Evolutionary conservation across 257 asterid species (phyloP).

Genomic region (Dorcoceras hygrometricum): DNA sequence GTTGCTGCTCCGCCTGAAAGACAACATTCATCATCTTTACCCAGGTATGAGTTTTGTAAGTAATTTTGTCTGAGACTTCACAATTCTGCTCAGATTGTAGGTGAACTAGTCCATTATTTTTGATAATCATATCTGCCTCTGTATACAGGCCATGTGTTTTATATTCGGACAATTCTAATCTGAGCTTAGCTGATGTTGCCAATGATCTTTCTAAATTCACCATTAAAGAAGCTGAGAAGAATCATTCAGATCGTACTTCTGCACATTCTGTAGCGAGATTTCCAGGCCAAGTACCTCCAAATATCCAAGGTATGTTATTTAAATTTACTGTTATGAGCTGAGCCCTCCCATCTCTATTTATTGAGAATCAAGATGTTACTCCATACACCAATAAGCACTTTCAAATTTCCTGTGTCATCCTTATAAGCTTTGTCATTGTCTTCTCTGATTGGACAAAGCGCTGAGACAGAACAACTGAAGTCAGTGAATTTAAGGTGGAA

Average conservation of each 20-base stretch:
- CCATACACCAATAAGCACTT: not conserved
- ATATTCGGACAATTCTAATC: slow-evolving; percentile 60
- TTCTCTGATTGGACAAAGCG: not conserved
- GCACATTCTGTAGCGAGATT: slow-evolving; percentile 56
- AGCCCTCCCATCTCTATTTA: not conserved
- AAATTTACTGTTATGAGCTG: slow-evolving; percentile 1
- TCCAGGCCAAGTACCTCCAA: slow-evolving; percentile 83
- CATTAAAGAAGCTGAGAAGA: slow-evolving; percentile 67
- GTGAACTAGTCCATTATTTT: not conserved
- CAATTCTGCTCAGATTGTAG: not conserved
- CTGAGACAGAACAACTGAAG: not conserved
- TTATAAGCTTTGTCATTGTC: not conserved
- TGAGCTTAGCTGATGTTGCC: slow-evolving; percentile 44
- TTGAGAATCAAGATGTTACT: not conserved
- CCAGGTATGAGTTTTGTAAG: slow-evolving; percentile 46
- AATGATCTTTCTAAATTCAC: slow-evolving; percentile 71
- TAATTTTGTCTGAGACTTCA: not conserved
- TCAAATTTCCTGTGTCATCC: not conserved
- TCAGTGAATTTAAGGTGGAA: not conserved
- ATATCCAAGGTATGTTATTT: slow-evolving; percentile 56
- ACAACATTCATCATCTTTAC: slow-evolving; percentile 92
- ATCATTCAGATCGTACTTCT: slow-evolving; percentile 46
- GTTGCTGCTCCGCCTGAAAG: slow-evolving; percentile 86
- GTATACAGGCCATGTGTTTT: slow-evolving; percentile 66
- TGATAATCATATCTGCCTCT: slow-evolving; percentile 9